Conservation (phyloP, 805 yeast genomes). For the Saccharomyces paradoxus region DNA sequence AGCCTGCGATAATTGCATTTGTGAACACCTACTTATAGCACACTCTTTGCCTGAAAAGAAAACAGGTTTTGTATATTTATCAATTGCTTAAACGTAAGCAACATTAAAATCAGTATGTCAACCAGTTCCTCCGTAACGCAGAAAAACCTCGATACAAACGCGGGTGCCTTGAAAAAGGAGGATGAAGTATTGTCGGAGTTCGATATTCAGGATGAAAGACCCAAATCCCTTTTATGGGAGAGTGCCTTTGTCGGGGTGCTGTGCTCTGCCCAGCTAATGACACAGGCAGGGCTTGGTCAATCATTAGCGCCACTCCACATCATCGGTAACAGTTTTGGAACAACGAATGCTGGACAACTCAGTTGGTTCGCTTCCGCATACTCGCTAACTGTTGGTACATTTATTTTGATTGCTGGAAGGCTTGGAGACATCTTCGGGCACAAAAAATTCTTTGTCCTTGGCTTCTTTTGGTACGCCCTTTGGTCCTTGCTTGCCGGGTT, state of each 20-base stretch:
- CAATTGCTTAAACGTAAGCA: background rate
- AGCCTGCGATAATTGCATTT: background rate
- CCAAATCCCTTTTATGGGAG: background rate
- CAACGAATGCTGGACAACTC: slow-evolving; percentile 8
- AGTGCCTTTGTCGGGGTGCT: slow-evolving; percentile 6
- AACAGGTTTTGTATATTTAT: background rate
- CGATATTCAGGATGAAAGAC: background rate
- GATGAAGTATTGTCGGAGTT: background rate
- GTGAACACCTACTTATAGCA: background rate
- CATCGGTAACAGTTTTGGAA: slow-evolving; percentile 14
- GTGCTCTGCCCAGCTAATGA: slow-evolving; percentile 15
- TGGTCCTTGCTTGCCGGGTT: slow-evolving; percentile 62
- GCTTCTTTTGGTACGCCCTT: slow-evolving; percentile 48
- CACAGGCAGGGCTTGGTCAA: slow-evolving; percentile 15
- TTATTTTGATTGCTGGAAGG: slow-evolving; percentile 59
- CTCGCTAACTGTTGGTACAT: slow-evolving; percentile 40
- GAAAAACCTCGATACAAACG: background rate
- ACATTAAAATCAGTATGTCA: background rate
- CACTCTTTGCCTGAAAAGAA: background rate
- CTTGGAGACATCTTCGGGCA: slow-evolving; percentile 66
- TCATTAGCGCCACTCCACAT: slow-evolving; percentile 13
- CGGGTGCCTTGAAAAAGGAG: background rate
- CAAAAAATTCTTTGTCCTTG: slow-evolving; percentile 42
- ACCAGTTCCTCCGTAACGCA: background rate
- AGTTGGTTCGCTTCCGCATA: slow-evolving; percentile 14